Evolutionary conservation across 306 rosid species (phyloP).

Genomic region (Mucuna pruriens): DNA sequence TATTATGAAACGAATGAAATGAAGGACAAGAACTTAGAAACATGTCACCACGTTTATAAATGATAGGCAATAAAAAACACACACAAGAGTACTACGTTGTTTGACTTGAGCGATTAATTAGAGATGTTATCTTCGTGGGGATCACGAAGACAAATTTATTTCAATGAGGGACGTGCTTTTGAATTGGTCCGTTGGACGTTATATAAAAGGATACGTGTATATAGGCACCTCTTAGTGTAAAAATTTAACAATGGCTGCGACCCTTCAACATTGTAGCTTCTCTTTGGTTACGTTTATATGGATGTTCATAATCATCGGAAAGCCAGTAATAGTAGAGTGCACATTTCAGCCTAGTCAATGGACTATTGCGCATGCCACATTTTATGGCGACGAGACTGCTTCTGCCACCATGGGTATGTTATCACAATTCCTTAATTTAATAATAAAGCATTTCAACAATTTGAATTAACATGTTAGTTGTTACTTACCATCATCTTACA

Average conservation of each 20-base stretch:
- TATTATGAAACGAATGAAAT: no score
- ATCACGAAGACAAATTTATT: slow-evolving; percentile 54
- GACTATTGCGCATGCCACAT: slow-evolving; percentile 75
- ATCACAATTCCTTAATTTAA: neutral
- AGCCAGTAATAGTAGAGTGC: slow-evolving; percentile 27
- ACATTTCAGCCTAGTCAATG: slow-evolving; percentile 66
- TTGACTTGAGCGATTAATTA: slow-evolving; percentile 40
- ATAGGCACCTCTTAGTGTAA: slow-evolving; percentile 24
- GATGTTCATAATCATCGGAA: slow-evolving; percentile 38
- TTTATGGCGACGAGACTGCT: slow-evolving; percentile 89
- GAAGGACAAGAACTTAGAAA: neutral
- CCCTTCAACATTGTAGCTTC: slow-evolving; percentile 39
- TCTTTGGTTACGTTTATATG: slow-evolving; percentile 39
- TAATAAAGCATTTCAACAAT: neutral
- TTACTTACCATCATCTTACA: no score
- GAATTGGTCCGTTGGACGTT: neutral
- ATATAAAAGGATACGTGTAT: slow-evolving; percentile 38
- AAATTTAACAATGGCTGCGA: slow-evolving; percentile 53
- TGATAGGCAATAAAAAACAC: neutral
- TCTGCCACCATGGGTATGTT: slow-evolving; percentile 78
- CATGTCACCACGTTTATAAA: slow-evolving; percentile 44
- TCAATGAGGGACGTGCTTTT: slow-evolving; percentile 21
- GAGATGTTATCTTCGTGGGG: slow-evolving; percentile 51
- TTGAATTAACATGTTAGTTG: no score
- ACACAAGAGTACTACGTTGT: slow-evolving; percentile 8